phyloP scores from a whole-genome alignment of 805 yeast species.

The Candida argentea region DNA sequence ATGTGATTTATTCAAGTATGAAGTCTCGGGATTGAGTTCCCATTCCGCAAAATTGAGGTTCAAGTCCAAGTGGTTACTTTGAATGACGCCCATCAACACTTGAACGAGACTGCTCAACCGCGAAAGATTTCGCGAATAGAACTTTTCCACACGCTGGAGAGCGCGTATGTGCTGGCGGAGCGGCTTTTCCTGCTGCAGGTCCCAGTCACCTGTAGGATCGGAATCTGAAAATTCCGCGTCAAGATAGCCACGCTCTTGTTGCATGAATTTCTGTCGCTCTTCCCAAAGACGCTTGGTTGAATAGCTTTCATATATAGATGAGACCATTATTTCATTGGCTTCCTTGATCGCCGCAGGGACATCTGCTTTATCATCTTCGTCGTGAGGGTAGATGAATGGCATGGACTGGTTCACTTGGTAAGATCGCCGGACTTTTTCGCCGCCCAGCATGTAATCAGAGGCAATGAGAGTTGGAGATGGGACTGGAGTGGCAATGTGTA shows the following conservation, averaged over 20 bases:
- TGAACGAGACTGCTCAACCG: constrained; percentile 53
- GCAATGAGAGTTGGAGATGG: constrained; percentile 63
- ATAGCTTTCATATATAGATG: constrained; percentile 55
- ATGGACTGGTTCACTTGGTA: constrained; percentile 58
- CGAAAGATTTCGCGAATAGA: constrained; percentile 44
- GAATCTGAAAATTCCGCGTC: constrained; percentile 11
- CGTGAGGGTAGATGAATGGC: constrained; percentile 57
- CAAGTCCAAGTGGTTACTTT: constrained; percentile 34
- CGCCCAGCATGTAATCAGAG: constrained; percentile 36
- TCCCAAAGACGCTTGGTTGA: constrained; percentile 62
- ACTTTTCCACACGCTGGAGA: constrained; percentile 46
- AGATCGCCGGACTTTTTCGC: constrained; percentile 40
- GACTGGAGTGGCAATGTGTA: constrained; percentile 79
- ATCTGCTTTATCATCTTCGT: constrained; percentile 9
- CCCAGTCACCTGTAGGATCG: constrained; percentile 12
- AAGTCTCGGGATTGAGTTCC: constrained; percentile 25
- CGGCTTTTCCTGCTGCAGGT: constrained; percentile 14
- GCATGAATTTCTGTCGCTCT: constrained; percentile 61
- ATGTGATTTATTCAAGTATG: constrained; percentile 4
- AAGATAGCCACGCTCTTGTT: constrained; percentile 53
- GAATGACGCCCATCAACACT: constrained; percentile 56
- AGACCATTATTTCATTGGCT: constrained; percentile 59
- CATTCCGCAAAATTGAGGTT: constrained; percentile 25
- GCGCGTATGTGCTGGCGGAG: constrained; percentile 25
- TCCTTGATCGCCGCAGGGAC: constrained; percentile 73